A percentile compares a stretch with the other conserved stretches of the same genome.
Evolutionary conservation across 2,329 filamentous ascomycete species (phyloP).

Genomic region (Cordyceps sp.): DNA sequence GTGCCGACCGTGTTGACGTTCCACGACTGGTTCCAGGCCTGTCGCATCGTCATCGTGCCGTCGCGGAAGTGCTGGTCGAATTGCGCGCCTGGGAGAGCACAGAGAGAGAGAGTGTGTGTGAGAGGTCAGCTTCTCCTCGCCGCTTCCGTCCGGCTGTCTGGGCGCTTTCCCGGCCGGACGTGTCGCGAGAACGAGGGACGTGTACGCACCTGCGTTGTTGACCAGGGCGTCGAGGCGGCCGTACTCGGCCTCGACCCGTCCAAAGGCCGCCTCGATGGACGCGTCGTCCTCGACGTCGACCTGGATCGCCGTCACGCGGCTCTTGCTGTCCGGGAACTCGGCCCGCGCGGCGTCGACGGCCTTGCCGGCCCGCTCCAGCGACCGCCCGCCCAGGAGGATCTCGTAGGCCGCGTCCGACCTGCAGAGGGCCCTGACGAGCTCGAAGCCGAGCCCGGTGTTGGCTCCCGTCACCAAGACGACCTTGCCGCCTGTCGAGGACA

Average conservation of each 20-base stretch:
- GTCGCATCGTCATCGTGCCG: neutral
- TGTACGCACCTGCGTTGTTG: slow-evolving; percentile 43
- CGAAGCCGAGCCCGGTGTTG: slow-evolving; percentile 43
- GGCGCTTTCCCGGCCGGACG: no score
- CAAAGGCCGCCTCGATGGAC: slow-evolving; percentile 29
- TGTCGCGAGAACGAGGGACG: no score
- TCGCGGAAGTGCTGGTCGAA: slow-evolving; percentile 19
- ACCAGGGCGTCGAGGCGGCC: slow-evolving; percentile 33
- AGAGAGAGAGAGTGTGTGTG: no score
- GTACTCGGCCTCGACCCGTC: slow-evolving; percentile 21
- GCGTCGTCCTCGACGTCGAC: slow-evolving; percentile 36
- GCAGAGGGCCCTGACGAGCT: slow-evolving; percentile 37
- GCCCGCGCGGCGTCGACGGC: slow-evolving; percentile 20
- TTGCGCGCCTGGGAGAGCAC: slow-evolving; percentile 16
- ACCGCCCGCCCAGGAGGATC: slow-evolving; percentile 38
- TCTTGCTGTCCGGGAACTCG: slow-evolving; percentile 12
- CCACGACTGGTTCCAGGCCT: slow-evolving; percentile 21
- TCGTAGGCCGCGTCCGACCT: slow-evolving; percentile 30
- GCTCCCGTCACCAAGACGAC: slow-evolving; percentile 43
- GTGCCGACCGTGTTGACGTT: slow-evolving; percentile 33
- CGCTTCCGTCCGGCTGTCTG: no score
- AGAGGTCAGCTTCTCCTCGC: no score
- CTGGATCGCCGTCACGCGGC: slow-evolving; percentile 26
- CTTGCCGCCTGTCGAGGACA: slow-evolving; percentile 8
- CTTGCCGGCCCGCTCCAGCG: slow-evolving; percentile 28